phyloP scores from a whole-genome alignment of 169 alveolate genomes.

The Eimeria sp. region DNA sequence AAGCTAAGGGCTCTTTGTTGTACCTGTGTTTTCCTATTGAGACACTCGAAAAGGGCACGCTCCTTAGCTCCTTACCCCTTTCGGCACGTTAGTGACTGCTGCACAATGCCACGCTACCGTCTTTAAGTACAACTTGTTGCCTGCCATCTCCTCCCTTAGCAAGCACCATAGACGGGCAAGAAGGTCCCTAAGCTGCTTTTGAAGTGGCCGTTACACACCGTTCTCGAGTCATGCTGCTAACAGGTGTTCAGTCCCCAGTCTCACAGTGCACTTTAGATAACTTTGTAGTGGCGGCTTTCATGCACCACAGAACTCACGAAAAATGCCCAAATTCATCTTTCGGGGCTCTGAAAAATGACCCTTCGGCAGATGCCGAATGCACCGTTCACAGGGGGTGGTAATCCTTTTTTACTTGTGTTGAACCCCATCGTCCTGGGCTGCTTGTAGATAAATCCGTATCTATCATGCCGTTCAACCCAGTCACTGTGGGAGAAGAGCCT shows the following conservation, averaged over 20 bases:
- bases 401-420: not conserved
- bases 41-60: not conserved
- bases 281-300: not conserved
- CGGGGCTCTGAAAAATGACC: not conserved
- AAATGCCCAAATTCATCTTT: not conserved
- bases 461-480: not conserved
- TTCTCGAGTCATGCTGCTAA: too few relatives aligned
- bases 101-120: not conserved
- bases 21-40: not conserved
- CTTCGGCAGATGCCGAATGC: not conserved
- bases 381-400: not conserved
- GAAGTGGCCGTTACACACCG: not conserved
- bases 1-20: not conserved
- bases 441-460: not conserved
- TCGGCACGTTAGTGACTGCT: not conserved
- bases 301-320: not conserved
- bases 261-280: not conserved
- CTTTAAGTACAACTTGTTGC: not conserved
- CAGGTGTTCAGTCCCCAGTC: too few relatives aligned
- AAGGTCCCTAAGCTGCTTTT: not conserved
- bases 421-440: not conserved
- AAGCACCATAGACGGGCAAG: not conserved
- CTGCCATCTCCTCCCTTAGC: not conserved
- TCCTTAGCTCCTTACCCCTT: not conserved
- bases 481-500: not conserved